A percentile compares a stretch with the other conserved stretches of the same genome.
Evolutionary conservation across 208 protist genomes (phyloP).

Genomic region (Phytomonas sp.): DNA sequence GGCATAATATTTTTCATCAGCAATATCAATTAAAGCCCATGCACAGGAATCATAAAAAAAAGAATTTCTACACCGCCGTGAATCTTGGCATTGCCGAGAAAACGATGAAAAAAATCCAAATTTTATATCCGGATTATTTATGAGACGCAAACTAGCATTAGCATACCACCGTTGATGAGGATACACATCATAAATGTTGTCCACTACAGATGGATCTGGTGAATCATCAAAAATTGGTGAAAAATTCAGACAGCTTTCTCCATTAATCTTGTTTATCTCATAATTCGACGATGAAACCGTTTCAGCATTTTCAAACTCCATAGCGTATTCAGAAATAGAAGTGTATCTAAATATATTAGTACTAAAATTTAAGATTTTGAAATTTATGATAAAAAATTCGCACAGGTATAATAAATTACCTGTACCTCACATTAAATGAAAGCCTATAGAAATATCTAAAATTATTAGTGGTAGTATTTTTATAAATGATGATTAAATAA

Average conservation of each 20-base stretch:
- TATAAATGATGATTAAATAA: not conserved
- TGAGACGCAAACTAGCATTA: conserved; percentile 28
- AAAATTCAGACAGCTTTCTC: conserved; percentile 8
- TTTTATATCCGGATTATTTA: conserved; percentile 12
- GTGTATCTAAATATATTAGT: not conserved
- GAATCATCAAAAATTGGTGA: conserved; percentile 18
- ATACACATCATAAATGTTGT: conserved; percentile 15
- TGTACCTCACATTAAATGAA: not conserved
- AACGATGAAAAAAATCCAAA: conserved; percentile 51
- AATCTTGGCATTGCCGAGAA: conserved; percentile 29
- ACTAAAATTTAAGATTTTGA: not conserved
- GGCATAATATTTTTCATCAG: conserved; percentile 32
- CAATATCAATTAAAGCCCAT: conserved; percentile 45
- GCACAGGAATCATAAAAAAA: conserved; percentile 32
- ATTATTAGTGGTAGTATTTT: not conserved
- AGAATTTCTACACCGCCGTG: conserved; percentile 8
- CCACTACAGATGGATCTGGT: conserved; percentile 18
- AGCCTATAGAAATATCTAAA: not conserved
- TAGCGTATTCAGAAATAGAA: not conserved
- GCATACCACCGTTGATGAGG: conserved; percentile 52
- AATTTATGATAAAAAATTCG: conserved; percentile 1
- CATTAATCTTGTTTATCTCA: not conserved
- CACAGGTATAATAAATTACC: not conserved
- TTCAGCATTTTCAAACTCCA: not conserved
- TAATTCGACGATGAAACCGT: not conserved